Evolutionary conservation across 2,329 filamentous ascomycete species (phyloP), one percentile per base, ranked within the genome.

Genomic region (Phialophora macrospora): DNA sequence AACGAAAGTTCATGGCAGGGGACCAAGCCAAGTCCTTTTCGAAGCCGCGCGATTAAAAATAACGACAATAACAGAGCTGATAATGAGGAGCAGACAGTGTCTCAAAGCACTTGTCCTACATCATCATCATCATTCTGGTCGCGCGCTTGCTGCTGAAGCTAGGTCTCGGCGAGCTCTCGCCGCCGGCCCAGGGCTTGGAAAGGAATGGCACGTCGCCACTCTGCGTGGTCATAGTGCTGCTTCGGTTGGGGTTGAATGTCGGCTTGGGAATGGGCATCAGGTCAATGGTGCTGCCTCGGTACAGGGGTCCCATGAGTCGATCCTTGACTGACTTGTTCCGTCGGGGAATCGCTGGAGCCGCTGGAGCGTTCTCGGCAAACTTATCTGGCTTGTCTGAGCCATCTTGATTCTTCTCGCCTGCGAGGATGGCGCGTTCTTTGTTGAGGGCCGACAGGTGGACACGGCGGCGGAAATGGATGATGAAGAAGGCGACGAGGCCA

Each of bases 61-160:
- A 55, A n/a, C 9, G 32, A 38, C 32, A 38, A 38, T 11, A 17
- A 41, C 38, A 41, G 14, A 41, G 6, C 14, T n/a, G 14, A 41
- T 7, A 41, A 41, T 22, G 24, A 52, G 9, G 46, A 46, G 46
- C 22, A 52, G 7, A 32, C 32, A 26, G 26, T n/a, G 14, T 32
- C 26, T 38, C 14, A 2, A 30, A 60, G 1, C 17, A 41, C 55
- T 17, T 6, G 48, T 55, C 67, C 67, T 58, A 72, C 71, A 72
- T 72, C 71, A 72, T 71, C 71, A 72, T 72, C 71, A 72, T 72
- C 71, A 72, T 72, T 63, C 71, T 69, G 22, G 71, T 72, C 7
- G 71, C 71, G 20, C 71, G 62, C 64, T 72, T 72, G 67, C 71
- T 72, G 60, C 69, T 71, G 64, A 72, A 72, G 56, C 69, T 71